phyloP scores from a whole-genome alignment of 371 early-diverging fungal genomes.

The Circinella minor region DNA sequence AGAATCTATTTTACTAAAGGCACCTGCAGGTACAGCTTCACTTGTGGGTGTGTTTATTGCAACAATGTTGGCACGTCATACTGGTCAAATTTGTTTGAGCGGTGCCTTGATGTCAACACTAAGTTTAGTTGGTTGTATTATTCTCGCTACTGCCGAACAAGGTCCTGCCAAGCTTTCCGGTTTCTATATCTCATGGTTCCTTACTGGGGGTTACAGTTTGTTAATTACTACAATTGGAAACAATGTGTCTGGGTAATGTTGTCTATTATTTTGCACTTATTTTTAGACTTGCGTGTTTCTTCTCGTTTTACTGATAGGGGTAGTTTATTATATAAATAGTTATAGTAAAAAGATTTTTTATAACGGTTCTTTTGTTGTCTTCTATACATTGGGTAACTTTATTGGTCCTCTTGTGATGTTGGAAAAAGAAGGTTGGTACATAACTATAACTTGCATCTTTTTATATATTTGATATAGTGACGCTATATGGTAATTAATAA shows the following conservation, averaged over 20 bases:
- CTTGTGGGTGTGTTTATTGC: constrained; percentile 11
- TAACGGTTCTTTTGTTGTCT: constrained; percentile 32
- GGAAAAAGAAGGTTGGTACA: constrained; percentile 5
- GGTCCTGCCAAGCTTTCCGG: constrained; percentile 32
- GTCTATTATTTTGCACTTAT: background rate
- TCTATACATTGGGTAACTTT: constrained; percentile 39
- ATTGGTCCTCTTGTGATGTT: constrained; percentile 26
- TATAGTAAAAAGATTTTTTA: constrained; percentile 37
- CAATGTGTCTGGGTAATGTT: constrained; percentile 17
- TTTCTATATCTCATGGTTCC: constrained; percentile 29
- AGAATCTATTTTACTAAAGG: constrained; percentile 17
- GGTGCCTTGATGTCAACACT: constrained; percentile 13
- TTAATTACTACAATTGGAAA: constrained; percentile 23
- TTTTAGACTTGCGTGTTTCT: constrained; percentile 13
- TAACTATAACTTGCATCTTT: no score
- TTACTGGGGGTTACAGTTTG: constrained; percentile 22
- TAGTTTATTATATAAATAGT: constrained; percentile 18
- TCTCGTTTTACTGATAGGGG: constrained; percentile 2
- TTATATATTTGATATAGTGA: no score
- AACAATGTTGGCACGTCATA: constrained; percentile 10
- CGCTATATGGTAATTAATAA: background rate
- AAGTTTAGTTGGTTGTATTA: constrained; percentile 14
- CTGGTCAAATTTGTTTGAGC: constrained; percentile 13
- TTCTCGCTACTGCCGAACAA: background rate
- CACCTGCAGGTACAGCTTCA: constrained; percentile 11